These are phyloP conservation scores for Paracoccidioides lutzii DNA, from an alignment of 2,329 filamentous ascomycete genomes.

Conservation along the genomic window DNA sequence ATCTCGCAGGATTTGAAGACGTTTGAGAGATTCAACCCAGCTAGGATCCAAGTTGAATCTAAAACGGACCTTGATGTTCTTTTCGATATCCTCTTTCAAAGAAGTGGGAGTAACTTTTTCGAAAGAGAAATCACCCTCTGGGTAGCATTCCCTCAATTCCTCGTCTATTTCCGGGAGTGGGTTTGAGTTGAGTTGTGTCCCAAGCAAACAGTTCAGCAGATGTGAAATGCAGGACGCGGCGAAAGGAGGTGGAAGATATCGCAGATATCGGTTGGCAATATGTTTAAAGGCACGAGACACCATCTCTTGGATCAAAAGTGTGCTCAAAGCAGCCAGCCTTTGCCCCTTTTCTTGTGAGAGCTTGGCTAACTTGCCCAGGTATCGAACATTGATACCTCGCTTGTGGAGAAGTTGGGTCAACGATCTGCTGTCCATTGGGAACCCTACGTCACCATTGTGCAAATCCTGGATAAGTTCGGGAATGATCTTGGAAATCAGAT, in stretches of 20 bases:
- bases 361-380: conserved; percentile 72
- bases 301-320: conserved; percentile 81
- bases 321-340: conserved; percentile 62
- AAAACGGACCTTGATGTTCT: conserved; percentile 61
- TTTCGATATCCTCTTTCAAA: conserved; percentile 55
- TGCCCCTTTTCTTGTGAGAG: conserved; percentile 54
- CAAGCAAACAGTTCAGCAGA: conserved; percentile 85
- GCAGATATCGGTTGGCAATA: conserved; percentile 64
- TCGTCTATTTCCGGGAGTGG: conserved; percentile 68
- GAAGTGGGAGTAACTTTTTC: conserved; percentile 62
- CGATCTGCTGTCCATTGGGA: conserved; percentile 96
- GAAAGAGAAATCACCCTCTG: conserved; percentile 70
- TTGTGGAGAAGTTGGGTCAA: conserved; percentile 83
- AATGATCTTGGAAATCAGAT: conserved; percentile 63
- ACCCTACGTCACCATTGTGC: conserved; percentile 83
- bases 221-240: conserved; percentile 71
- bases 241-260: conserved; percentile 65
- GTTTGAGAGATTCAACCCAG: conserved; percentile 57
- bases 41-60: conserved; percentile 56
- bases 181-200: conserved; percentile 59
- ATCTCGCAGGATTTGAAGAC: conserved; percentile 78
- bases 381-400: conserved; percentile 91
- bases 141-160: conserved; percentile 60
- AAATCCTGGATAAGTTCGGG: conserved; percentile 79
- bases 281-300: conserved; percentile 94